A percentile compares a stretch with the other conserved stretches of the same genome.
These are phyloP conservation scores for Rhizophora mangle DNA, from an alignment of 345 rosid species.

Conservation along the genomic window DNA sequence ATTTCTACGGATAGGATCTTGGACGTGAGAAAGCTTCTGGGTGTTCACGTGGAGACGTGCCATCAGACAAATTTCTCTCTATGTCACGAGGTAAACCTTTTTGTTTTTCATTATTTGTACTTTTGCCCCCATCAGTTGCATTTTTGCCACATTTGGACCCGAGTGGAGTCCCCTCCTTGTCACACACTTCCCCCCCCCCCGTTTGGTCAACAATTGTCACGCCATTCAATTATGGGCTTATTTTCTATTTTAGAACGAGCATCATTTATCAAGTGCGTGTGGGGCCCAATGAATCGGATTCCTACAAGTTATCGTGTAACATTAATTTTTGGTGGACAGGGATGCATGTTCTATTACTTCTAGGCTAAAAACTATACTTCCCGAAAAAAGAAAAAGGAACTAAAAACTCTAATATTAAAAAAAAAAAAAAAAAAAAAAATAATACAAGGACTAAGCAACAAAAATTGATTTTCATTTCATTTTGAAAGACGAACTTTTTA, in stretches of 20 bases:
- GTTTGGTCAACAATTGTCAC: not conserved
- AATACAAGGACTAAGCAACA: too few relatives aligned
- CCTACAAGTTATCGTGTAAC: too few relatives aligned
- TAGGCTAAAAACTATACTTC: too few relatives aligned
- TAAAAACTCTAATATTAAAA: too few relatives aligned
- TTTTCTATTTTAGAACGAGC: too few relatives aligned
- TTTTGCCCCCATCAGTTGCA: not conserved
- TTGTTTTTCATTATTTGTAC: not conserved
- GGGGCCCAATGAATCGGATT: not conserved
- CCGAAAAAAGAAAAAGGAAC: too few relatives aligned
- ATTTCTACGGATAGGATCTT: conserved; percentile 36
- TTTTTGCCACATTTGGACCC: not conserved
- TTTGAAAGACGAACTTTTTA: too few relatives aligned
- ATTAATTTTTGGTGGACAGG: too few relatives aligned
- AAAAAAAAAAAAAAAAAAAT: too few relatives aligned
- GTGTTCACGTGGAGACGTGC: conserved; percentile 30
- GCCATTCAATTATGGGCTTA: not conserved
- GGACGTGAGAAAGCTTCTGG: conserved; percentile 32
- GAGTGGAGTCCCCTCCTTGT: not conserved
- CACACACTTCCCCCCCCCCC: not conserved
- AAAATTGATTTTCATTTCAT: too few relatives aligned
- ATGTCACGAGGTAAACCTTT: conserved; percentile 31
- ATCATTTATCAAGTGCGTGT: not conserved
- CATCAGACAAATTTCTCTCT: conserved; percentile 33
- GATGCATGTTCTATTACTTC: too few relatives aligned